Evolutionary conservation across 495 filamentous ascomycete species (phyloP), one percentile per base, ranked within the genome.

Genomic region (Paragyromitra xinjiangensis): DNA sequence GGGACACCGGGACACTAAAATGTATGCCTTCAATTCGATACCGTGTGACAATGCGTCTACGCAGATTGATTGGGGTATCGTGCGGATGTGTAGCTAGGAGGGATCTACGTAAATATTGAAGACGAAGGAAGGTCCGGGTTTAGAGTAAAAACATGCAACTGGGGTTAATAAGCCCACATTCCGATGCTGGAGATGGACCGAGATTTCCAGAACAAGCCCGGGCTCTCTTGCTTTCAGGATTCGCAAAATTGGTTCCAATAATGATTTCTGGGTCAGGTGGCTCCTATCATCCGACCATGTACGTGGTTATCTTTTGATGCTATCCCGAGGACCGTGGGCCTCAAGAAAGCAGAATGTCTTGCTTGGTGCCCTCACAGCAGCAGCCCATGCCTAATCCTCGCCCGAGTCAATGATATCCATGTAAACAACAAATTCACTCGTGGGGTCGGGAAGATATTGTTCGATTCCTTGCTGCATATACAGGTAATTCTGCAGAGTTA

Each of bases 251-350:
- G 39, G n/a, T 14, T 63, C 7, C 16, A 19, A 63, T 42, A 44
- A 63, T 14, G 9, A 11, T 34, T 48, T 65, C 63, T 48, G 16
- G 66, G 55, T 48, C 55, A 59, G 67, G 22, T 50, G 67, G 67
- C 16, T 61, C 26, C 2, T 69, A 62, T 61, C 67, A 24, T 70
- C 53, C 55, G 67, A 62, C 50, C 40, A 61, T 50, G 67, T 70
- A 51, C 67, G 16, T 50, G 42, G 16, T 8, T 34, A 44, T 42
- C 9, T 42, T 24, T 64, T 48, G 12, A 48, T 44, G 7, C 39
- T 19, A 63, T 63, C 37, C 12, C 26, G 14, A 61, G 67, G n/a
- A 34, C 67, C 22, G 22, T 48, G 42, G 39, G 48, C 61, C 39
- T 29, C 11, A 11, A 44, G 65, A 63, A 24, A 42, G 59, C 8